Percentiles rank a stretch among this genome's conserved stretches.
Conservation (phyloP, 768 basidiomycete species). For the Galerina marginata region DNA sequence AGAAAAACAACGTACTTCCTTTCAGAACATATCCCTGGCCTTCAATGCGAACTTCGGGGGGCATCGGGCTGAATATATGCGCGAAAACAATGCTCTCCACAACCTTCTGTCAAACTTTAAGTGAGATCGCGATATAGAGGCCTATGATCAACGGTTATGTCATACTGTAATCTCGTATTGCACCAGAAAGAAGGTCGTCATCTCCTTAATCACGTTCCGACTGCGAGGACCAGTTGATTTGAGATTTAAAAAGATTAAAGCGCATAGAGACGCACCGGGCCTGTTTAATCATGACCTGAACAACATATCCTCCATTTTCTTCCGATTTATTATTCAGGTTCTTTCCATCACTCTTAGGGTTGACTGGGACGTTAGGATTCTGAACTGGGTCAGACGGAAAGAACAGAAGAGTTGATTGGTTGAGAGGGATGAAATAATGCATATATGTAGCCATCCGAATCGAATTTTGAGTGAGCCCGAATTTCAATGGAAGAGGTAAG, state of each 20-base stretch:
- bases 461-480: too few relatives aligned
- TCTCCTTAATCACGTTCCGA: slow-evolving; percentile 25
- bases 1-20: slow-evolving; percentile 30
- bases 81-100: slow-evolving; percentile 38
- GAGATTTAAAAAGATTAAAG: neutral
- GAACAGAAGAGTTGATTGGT: slow-evolving; percentile 38
- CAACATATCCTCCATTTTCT: slow-evolving; percentile 24
- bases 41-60: slow-evolving; percentile 31
- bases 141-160: neutral
- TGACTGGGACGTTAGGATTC: neutral
- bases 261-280: slow-evolving; percentile 23
- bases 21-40: slow-evolving; percentile 35
- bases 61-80: slow-evolving; percentile 35
- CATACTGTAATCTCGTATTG: slow-evolving; percentile 45
- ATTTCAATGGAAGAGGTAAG: too few relatives aligned
- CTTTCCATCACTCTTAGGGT: neutral
- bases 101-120: slow-evolving; percentile 30
- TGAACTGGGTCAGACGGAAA: slow-evolving; percentile 26
- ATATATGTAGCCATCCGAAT: neutral
- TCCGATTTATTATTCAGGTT: neutral
- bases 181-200: slow-evolving; percentile 31
- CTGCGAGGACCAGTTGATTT: neutral
- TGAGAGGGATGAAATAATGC: slow-evolving; percentile 37
- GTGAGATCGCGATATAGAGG: neutral
- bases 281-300: slow-evolving; percentile 40